A percentile compares a stretch with the other conserved stretches of the same genome.
phyloP scores from a whole-genome alignment of 768 basidiomycete species.

The Tylopilus vinaceipallidus region DNA sequence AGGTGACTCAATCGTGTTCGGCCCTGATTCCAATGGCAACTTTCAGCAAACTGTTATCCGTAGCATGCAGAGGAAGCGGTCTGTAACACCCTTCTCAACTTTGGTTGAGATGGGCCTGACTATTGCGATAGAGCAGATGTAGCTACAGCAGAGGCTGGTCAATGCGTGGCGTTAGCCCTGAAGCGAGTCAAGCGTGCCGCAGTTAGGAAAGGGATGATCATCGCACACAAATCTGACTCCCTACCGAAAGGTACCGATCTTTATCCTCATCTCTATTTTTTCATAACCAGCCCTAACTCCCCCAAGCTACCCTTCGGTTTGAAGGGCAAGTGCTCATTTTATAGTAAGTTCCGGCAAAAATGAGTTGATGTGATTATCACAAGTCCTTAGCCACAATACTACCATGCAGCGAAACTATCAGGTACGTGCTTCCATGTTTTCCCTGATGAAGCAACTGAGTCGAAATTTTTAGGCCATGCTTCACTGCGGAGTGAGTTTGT shows the following conservation, averaged over 20 bases:
- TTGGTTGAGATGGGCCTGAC: background rate
- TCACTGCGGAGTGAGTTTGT: constrained; percentile 72
- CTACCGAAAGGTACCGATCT: constrained; percentile 64
- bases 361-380: constrained; percentile 1
- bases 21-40: constrained; percentile 91
- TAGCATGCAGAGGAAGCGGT: constrained; percentile 94
- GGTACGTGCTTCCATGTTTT: constrained; percentile 38
- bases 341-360: constrained; percentile 55
- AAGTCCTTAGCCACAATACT: constrained; percentile 69
- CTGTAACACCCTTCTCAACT: constrained; percentile 15
- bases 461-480: constrained; percentile 67
- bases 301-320: constrained; percentile 73
- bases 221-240: constrained; percentile 75
- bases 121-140: constrained; percentile 65
- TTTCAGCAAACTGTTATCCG: constrained; percentile 79
- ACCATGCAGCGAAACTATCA: constrained; percentile 93
- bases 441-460: background rate
- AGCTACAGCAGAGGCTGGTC: constrained; percentile 86
- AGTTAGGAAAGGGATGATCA: constrained; percentile 93
- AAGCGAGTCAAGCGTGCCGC: constrained; percentile 81
- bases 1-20: constrained; percentile 80
- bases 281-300: background rate
- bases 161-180: constrained; percentile 90
- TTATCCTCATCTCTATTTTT: background rate
- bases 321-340: constrained; percentile 93